Base-by-base conservation (phyloP, 2,329 filamentous ascomycete species). In the Stachybotrys echinatus region DNA sequence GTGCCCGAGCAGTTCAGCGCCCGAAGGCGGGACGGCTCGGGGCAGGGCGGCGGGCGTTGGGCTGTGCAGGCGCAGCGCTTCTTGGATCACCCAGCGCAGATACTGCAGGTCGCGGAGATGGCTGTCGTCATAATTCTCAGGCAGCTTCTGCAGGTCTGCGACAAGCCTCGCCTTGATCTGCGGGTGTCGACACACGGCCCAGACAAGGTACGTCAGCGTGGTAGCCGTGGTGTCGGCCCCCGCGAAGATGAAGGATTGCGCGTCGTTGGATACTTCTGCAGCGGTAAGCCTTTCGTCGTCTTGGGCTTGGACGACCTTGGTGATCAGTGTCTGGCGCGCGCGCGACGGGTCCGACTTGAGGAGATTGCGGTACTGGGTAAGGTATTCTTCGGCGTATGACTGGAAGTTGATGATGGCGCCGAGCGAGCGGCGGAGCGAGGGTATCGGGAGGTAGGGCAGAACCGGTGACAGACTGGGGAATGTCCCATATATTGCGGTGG, bases 191-290 rank as follows among this genome's bases (percentile, higher is more conserved):
- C 64, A 68, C 8, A 74, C 58, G 5, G 61, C 55, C 69, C 70
- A 79, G 6, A 72, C 55, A 0, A 76, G 58, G 49, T 77, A 80
- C 0, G 76, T 80, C 42, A 80, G 52, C 0, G 74, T 74, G 12
- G 69, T 66, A 1, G 76, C 71, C 0, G 77, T 79, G 0, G 77
- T 81, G 50, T 80, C 76, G 37, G 68, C 75, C 2, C 77, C 77
- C 1, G 76, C 78, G 5, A 75, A 50, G 43, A 80, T 79, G 52
- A 74, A 76, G 0, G 55, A 58, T 6, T 65, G 62, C 0, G 75
- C 74, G 43, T 76, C 70, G 17, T 57, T 63, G 2, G 72, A 73
- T 19, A 34, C 10, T 8, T 34, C 27, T 10, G 10, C 10, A 8
- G 27, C 27, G 14, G 10, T 34, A 34, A 34, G 27, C 27, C 14